These are phyloP conservation scores for Spongospora subterranea DNA, from an alignment of 208 protist species.

Conservation along the genomic window DNA sequence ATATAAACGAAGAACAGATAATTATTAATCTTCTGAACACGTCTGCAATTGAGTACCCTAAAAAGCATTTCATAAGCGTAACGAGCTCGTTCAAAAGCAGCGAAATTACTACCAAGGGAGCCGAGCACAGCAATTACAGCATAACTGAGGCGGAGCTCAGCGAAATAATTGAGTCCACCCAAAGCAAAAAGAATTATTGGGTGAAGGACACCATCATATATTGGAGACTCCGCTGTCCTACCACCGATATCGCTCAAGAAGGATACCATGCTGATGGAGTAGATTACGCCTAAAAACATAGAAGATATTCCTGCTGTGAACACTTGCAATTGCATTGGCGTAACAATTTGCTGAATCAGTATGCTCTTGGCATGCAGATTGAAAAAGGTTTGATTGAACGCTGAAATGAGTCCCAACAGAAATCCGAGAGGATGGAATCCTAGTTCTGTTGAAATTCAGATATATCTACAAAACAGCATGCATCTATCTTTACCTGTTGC, in stretches of 20 bases:
- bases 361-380: slow-evolving; percentile 47
- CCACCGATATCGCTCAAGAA: neutral
- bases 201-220: too few species aligned
- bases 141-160: slow-evolving; percentile 44
- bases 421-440: slow-evolving; percentile 35
- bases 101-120: neutral
- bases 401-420: neutral
- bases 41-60: slow-evolving; percentile 43
- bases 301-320: neutral
- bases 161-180: slow-evolving; percentile 48
- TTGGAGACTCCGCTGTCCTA: neutral
- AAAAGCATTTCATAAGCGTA: neutral
- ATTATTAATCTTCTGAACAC: slow-evolving; percentile 19
- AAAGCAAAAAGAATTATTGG: neutral
- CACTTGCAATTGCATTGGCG: slow-evolving; percentile 29
- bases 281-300: slow-evolving; percentile 2
- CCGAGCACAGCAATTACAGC: neutral
- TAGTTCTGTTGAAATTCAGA: slow-evolving; percentile 16
- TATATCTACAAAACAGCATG: neutral
- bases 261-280: neutral
- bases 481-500: slow-evolving; percentile 20
- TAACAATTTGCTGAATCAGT: neutral
- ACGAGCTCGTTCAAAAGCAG: slow-evolving; percentile 5
- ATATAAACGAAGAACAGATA: neutral
- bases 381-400: slow-evolving; percentile 39